phyloP scores from a whole-genome alignment of 1,139 yeast genomes.

The Suhomyces anneliseae region DNA sequence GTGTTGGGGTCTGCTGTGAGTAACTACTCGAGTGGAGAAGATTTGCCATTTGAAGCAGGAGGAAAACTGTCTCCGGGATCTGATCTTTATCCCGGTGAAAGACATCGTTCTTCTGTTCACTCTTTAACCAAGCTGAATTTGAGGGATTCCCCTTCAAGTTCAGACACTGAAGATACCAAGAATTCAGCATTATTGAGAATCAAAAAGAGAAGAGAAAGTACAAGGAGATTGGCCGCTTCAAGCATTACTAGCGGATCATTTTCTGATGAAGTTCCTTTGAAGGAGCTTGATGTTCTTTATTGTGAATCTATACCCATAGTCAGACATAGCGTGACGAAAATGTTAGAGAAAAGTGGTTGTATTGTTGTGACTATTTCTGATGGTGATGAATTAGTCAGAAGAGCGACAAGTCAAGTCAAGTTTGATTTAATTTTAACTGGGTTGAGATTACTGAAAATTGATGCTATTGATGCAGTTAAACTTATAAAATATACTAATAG shows the following conservation, averaged over 20 bases:
- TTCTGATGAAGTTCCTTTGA: conserved; percentile 6
- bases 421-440: conserved; percentile 86
- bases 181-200: conserved; percentile 56
- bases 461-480: conserved; percentile 74
- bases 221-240: conserved; percentile 31
- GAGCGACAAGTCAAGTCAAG: conserved; percentile 80
- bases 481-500: conserved; percentile 76
- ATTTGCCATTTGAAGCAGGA: conserved; percentile 27
- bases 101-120: conserved; percentile 30
- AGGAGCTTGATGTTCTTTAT: conserved; percentile 63
- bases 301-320: conserved; percentile 89
- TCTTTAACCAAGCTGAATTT: conserved; percentile 31
- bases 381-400: conserved; percentile 79
- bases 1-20: conserved; percentile 37
- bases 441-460: conserved; percentile 63
- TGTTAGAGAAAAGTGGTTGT: conserved; percentile 74
- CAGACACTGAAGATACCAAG: conserved; percentile 66
- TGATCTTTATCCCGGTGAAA: conserved; percentile 11
- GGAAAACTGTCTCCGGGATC: conserved; percentile 17
- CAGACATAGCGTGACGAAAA: conserved; percentile 63
- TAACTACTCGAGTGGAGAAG: conserved; percentile 41
- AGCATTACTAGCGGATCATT: conserved; percentile 13
- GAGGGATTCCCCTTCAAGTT: conserved; percentile 64
- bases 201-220: conserved; percentile 56
- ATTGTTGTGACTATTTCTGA: conserved; percentile 75